Evolutionary conservation across 2,329 filamentous ascomycete species (phyloP), one percentile per base, ranked within the genome.

Genomic region (Fusarium graminum): DNA sequence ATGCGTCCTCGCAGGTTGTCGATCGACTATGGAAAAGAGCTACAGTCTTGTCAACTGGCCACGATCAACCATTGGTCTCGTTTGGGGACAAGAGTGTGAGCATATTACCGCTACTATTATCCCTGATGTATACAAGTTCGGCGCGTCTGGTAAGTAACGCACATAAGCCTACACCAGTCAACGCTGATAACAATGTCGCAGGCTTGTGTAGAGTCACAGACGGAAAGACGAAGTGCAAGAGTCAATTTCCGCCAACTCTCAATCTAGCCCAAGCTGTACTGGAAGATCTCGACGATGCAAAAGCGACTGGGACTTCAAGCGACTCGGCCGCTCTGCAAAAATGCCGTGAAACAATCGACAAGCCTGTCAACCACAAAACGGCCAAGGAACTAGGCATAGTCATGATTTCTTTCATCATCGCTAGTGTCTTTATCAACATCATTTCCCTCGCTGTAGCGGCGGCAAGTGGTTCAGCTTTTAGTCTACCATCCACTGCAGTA

Each of bases 41-140:
- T 69, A 62, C 34, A 59, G 54, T 29, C 51, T 70, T 13, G 17
- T 70, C 38, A 66, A 69, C 29, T 70, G 68, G 68, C 63, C 68
- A 1, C 57, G 53, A n/a, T 55, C 52, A 16, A 67, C 65, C 0
- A 46, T 70, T 22, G 38, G 36, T 1, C 62, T 70, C 4, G 25
- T 67, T 22, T 70, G 59, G 62, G 62, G 55, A 16, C 5, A 50
- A 13, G 68, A 67, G 6, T 70, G 68, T 17, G 45, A 39, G 8
- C 34, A 52, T 13, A 59, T 52, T 4, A 69, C 65, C 0, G 59
- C 38, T 7, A 12, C 51, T 9, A 39, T 58, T 2, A 66, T 69
- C 14, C 66, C 66, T 0, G 66, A 66, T 16, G 11, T 49, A 4
- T 69, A 69, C 36, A 68, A 59, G 12, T 50, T 70, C 7, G 67